These are phyloP conservation scores for Pyrenophora tritici-repentis DNA, from an alignment of 2,329 filamentous ascomycete species.

Conservation along the genomic window DNA sequence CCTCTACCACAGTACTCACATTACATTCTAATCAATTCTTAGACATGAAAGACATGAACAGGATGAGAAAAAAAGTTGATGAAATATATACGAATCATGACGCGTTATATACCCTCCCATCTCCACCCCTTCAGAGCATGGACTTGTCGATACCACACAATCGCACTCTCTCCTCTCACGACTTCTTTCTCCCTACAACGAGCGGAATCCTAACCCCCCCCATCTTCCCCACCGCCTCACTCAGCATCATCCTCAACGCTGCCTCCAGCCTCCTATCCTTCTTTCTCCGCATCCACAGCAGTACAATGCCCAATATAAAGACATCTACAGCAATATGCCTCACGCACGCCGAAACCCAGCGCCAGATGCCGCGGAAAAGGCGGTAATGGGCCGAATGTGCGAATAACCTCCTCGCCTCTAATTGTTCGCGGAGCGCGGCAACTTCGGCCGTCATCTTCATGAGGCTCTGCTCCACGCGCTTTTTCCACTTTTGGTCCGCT, in stretches of 20 bases:
- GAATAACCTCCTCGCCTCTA: slow-evolving; percentile 76
- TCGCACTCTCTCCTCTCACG: background rate
- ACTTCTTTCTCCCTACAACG: slow-evolving; percentile 23
- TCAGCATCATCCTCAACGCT: slow-evolving; percentile 68
- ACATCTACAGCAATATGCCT: slow-evolving; percentile 78
- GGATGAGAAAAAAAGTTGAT: too few relatives aligned
- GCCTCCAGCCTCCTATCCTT: slow-evolving; percentile 75
- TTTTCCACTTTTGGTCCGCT: slow-evolving; percentile 70
- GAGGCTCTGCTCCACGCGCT: slow-evolving; percentile 80
- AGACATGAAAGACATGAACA: too few relatives aligned
- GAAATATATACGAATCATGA: background rate
- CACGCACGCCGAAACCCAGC: slow-evolving; percentile 68
- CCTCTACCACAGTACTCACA: too few relatives aligned
- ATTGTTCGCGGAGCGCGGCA: slow-evolving; percentile 87
- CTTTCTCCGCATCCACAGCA: slow-evolving; percentile 73
- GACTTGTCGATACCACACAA: too few relatives aligned
- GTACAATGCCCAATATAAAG: slow-evolving; percentile 65
- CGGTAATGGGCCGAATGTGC: slow-evolving; percentile 65
- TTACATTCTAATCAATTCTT: too few relatives aligned
- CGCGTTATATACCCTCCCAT: background rate
- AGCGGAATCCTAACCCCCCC: slow-evolving; percentile 36
- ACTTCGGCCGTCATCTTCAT: slow-evolving; percentile 91
- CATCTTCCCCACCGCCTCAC: slow-evolving; percentile 50
- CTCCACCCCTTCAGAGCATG: too few relatives aligned
- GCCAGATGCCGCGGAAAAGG: slow-evolving; percentile 60